Base-by-base conservation (phyloP, 2,329 filamentous ascomycete species). In the Mycosphaerelloides madeirae region DNA sequence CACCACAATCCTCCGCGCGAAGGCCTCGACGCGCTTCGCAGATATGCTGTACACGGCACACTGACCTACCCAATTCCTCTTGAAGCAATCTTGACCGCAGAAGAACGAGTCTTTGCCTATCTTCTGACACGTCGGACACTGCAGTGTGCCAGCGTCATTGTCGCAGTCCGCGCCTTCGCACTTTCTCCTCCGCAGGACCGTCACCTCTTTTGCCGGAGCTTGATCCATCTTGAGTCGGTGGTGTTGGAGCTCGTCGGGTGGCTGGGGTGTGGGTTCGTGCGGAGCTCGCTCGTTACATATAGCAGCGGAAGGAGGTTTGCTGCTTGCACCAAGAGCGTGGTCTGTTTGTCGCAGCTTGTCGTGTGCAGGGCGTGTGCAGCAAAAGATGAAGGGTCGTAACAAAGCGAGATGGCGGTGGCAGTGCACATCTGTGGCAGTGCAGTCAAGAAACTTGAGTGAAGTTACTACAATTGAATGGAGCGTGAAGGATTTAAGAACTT, bases 31-130 rank as follows among this genome's bases (percentile, higher is more conserved):
- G 22, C 9, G 6, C 22, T 25, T 9, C 6, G 20, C 9, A 14
- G 18, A 6, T 18, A 8, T 34, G 39, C 16, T 11, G n/a, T 8
- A 35, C 33, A 9, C 20, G 37, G 16, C 42, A 31, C 49, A 61
- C 55, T 59, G 49, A 64, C 64, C 56, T 81, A 97, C 93, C 93
- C 93, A 98, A 75, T 89, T 98, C 68, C 83, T 84, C 77, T 96
- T 97, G 73, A 98, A 98, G 75, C 93, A 98, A 59, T 97, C 93
- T 68, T 98, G 93, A 20, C 89, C 89, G 74, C 93, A 98, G 73
- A 97, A 98, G 71, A 83, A 96, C 72, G 88, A 95, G 62, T 93
- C 87, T 64, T 90, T 84, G 42, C 85, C 87, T 34, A 90, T 74
- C 71, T 95, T 96, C 61, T 96, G 77, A 66, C 93, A 98, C 38